Evolutionary conservation across 2,329 filamentous ascomycete species (phyloP).

Genomic region (Aspergillus texensis): DNA sequence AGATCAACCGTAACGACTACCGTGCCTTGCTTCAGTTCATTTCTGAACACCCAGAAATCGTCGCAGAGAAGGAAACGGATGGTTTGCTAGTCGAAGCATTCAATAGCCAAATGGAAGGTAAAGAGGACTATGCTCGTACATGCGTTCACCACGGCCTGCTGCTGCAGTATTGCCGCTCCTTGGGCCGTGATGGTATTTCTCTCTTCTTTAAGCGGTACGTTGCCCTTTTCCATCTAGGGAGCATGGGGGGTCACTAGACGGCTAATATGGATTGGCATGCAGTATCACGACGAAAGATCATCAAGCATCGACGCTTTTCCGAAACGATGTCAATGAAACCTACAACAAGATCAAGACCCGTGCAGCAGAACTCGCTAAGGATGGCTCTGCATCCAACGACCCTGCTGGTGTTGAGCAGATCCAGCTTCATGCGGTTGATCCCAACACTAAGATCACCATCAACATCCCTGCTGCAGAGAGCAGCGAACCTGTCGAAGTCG

Average conservation of each 20-base stretch:
- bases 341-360: conserved; percentile 80
- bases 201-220: conserved; percentile 86
- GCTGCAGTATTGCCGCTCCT: conserved; percentile 88
- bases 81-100: conserved; percentile 90
- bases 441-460: conserved; percentile 89
- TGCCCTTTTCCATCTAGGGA: neutral
- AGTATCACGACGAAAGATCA: conserved; percentile 83
- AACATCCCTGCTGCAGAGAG: conserved; percentile 71
- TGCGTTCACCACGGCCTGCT: conserved; percentile 93
- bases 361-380: conserved; percentile 70
- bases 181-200: conserved; percentile 83
- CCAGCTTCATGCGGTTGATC: conserved; percentile 93
- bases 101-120: conserved; percentile 76
- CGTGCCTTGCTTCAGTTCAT: conserved; percentile 74
- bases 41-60: conserved; percentile 72
- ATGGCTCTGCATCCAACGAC: conserved; percentile 55
- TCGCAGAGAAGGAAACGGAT: conserved; percentile 85
- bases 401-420: conserved; percentile 85
- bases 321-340: conserved; percentile 87
- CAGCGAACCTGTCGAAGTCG: conserved; percentile 63
- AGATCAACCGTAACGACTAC: conserved; percentile 77
- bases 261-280: conserved; percentile 13
- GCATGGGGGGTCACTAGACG: neutral
- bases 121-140: conserved; percentile 75
- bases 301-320: conserved; percentile 87